Conservation (phyloP, 805 yeast genomes). For the Candida tallmaniae region DNA sequence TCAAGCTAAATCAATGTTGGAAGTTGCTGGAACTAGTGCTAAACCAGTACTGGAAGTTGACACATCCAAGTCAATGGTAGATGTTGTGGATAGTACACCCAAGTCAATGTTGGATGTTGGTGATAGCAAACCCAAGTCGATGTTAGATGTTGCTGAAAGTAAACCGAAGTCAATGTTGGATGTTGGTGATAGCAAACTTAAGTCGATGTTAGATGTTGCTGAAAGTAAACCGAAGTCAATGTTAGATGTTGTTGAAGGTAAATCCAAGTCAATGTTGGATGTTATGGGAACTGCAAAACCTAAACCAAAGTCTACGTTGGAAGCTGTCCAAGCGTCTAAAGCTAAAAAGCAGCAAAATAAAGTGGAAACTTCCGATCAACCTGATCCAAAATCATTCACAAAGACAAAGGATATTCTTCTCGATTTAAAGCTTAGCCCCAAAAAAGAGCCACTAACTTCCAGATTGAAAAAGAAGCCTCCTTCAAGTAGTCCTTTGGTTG, state of each 20-base stretch:
- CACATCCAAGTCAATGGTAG: conserved; percentile 9
- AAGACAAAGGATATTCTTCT: conserved; percentile 7
- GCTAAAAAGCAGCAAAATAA: neutral
- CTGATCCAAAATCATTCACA: neutral
- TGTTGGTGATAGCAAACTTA: conserved; percentile 6
- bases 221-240: conserved; percentile 5
- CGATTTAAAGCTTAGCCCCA: conserved; percentile 7
- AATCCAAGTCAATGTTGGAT: conserved; percentile 9
- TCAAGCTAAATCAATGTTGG: conserved; percentile 4
- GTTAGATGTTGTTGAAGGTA: conserved; percentile 5
- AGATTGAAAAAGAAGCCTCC: conserved; percentile 9
- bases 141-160: conserved; percentile 7
- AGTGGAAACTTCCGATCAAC: neutral
- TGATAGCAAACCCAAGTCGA: conserved; percentile 7
- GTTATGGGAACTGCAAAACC: conserved; percentile 1
- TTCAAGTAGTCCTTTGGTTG: conserved; percentile 9
- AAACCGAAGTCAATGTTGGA: conserved; percentile 8
- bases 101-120: conserved; percentile 7
- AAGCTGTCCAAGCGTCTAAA: neutral
- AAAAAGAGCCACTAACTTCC: neutral
- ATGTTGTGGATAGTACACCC: conserved; percentile 6
- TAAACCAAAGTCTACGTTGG: conserved; percentile 4
- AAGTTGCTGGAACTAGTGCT: conserved; percentile 5
- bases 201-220: conserved; percentile 8
- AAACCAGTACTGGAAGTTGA: conserved; percentile 6